Evolutionary conservation across 306 rosid species (phyloP).

Genomic region (Dryas drummondii): DNA sequence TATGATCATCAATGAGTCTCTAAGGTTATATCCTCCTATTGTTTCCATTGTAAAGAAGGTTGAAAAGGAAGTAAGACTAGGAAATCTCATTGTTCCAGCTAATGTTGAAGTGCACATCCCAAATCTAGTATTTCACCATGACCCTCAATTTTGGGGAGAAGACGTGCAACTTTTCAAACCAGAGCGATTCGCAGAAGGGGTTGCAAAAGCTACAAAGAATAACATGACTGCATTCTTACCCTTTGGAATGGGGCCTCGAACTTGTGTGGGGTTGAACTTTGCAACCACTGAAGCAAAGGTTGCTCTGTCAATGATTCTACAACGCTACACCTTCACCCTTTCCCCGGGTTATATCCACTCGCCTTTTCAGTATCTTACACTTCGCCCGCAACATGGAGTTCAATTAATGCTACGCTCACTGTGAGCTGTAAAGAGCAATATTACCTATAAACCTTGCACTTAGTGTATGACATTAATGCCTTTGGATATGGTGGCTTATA

Average conservation of each 20-base stretch:
- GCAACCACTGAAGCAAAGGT: constrained; percentile 27
- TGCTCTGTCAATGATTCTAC: constrained; percentile 29
- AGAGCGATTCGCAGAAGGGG: constrained; percentile 34
- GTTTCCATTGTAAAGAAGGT: not conserved
- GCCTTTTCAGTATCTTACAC: constrained; percentile 11
- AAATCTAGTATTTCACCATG: constrained; percentile 26
- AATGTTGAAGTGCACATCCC: not conserved
- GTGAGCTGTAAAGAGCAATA: not conserved
- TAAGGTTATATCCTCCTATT: constrained; percentile 35
- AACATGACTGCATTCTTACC: constrained; percentile 21
- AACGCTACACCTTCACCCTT: constrained; percentile 25
- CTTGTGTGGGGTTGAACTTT: constrained; percentile 30
- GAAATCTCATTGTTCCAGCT: constrained; percentile 24
- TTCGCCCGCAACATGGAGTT: constrained; percentile 30
- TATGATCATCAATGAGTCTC: constrained; percentile 28
- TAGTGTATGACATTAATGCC: not conserved
- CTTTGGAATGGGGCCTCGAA: constrained; percentile 30
- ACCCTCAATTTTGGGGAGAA: constrained; percentile 28
- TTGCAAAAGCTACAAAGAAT: constrained; percentile 27
- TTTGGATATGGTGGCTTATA: not conserved
- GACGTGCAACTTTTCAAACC: constrained; percentile 30
- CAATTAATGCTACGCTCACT: constrained; percentile 23
- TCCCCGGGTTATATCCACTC: constrained; percentile 29
- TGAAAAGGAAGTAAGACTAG: constrained; percentile 21
- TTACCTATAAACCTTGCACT: not conserved